Percentiles rank a stretch among this genome's conserved stretches.
Evolutionary conservation across 2,329 filamentous ascomycete species (phyloP).

Genomic region (Talaromyces sp.): DNA sequence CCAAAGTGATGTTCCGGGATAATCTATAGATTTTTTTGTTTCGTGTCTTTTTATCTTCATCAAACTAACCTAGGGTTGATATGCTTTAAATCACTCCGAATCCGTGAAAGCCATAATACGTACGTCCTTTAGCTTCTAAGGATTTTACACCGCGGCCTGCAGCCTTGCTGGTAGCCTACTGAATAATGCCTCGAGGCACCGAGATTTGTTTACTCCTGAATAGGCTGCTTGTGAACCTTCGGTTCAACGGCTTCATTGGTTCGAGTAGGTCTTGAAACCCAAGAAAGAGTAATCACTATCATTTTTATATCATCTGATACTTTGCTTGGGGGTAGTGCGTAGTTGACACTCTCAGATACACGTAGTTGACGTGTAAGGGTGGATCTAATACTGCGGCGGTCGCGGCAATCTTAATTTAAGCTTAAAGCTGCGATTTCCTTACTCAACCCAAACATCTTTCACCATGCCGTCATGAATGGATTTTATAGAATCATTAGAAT

Average conservation of each 20-base stretch:
- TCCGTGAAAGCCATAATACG: neutral
- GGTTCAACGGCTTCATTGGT: neutral
- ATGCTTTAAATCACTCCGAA: neutral
- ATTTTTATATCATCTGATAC: neutral
- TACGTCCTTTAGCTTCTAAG: neutral
- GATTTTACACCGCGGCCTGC: neutral
- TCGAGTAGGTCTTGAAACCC: neutral
- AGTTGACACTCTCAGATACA: neutral
- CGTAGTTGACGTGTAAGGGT: neutral
- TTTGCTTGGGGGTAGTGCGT: neutral
- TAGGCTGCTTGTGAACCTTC: neutral
- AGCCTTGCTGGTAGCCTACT: neutral
- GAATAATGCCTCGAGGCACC: neutral
- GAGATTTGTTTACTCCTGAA: neutral
- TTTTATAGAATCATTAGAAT: too few relatives aligned
- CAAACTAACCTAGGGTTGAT: neutral
- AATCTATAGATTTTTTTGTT: neutral
- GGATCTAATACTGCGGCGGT: too few relatives aligned
- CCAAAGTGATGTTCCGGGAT: neutral
- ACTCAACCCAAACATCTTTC: neutral
- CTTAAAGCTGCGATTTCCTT: neutral
- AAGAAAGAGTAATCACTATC: neutral
- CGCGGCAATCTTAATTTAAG: neutral
- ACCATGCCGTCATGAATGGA: neutral
- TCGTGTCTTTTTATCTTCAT: neutral